Evolutionary conservation across 208 protist species (phyloP).

Genomic region (Crithidia expoeki): DNA sequence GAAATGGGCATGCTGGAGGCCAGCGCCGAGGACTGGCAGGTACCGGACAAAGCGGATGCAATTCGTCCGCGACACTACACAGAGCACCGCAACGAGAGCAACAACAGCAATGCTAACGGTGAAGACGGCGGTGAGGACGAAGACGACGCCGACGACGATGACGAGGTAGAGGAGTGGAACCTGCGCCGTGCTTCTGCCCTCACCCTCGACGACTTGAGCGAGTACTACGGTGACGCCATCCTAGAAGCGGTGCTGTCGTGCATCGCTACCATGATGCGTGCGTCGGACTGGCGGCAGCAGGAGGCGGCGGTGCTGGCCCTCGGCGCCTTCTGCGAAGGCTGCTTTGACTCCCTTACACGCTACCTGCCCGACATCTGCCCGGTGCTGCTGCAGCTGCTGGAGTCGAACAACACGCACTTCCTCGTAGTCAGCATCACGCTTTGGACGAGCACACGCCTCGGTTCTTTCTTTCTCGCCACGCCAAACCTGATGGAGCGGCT

Average conservation of each 20-base stretch:
- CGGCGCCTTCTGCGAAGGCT: conserved; percentile 92
- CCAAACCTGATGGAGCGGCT: conserved; percentile 38
- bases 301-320: conserved; percentile 93
- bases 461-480: conserved; percentile 54
- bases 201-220: conserved; percentile 86
- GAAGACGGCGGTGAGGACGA: conserved; percentile 57
- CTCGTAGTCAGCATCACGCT: conserved; percentile 91
- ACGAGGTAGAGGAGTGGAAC: conserved; percentile 92
- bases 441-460: conserved; percentile 88
- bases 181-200: conserved; percentile 89
- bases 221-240: conserved; percentile 83
- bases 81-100: conserved; percentile 25
- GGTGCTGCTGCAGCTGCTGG: conserved; percentile 78
- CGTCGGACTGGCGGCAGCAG: conserved; percentile 72
- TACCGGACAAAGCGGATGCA: conserved; percentile 82
- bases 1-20: conserved; percentile 88
- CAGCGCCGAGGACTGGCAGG: conserved; percentile 76
- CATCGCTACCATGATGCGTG: conserved; percentile 83
- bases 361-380: conserved; percentile 78
- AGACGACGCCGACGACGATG: conserved; percentile 84
- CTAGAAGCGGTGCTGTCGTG: conserved; percentile 74
- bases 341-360: conserved; percentile 76
- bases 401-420: conserved; percentile 72
- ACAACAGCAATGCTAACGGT: conserved; percentile 34
- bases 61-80: conserved; percentile 88